A percentile compares a stretch with the other conserved stretches of the same genome.
Conservation (phyloP, 352 stramenopile genomes). For the Phytophthora foliorum region DNA sequence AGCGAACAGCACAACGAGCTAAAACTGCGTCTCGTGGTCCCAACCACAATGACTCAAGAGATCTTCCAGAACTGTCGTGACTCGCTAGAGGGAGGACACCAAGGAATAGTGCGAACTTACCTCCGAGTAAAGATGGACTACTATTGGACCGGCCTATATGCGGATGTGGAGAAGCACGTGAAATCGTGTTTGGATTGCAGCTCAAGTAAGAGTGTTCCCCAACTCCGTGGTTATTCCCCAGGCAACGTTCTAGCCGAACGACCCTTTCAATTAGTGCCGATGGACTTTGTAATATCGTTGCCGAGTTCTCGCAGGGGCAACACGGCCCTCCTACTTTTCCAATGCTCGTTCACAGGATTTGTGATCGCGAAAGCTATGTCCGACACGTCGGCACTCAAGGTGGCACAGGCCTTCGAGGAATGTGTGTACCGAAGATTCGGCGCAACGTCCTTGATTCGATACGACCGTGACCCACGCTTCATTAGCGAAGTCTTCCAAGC, state of each 20-base stretch:
- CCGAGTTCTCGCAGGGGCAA: slow-evolving; percentile 5
- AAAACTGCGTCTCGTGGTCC: no score
- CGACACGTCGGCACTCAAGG: slow-evolving; percentile 3
- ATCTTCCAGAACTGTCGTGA: no score
- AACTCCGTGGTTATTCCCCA: slow-evolving; percentile 4
- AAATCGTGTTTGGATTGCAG: not conserved
- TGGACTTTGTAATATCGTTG: no score
- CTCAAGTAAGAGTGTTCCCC: slow-evolving; percentile 4
- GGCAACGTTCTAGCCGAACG: slow-evolving; percentile 1
- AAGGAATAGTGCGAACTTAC: slow-evolving; percentile 4
- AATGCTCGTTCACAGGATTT: slow-evolving; percentile 16
- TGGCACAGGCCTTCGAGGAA: slow-evolving; percentile 18
- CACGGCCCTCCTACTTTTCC: slow-evolving; percentile 14
- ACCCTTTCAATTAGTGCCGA: not conserved
- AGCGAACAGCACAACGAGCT: no score
- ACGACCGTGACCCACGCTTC: slow-evolving; percentile 23
- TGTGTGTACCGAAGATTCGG: slow-evolving; percentile 16
- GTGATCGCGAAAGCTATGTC: slow-evolving; percentile 22
- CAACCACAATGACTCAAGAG: no score
- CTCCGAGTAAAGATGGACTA: not conserved
- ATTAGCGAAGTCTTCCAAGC: slow-evolving; percentile 19
- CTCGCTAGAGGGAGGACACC: not conserved
- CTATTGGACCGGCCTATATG: slow-evolving; percentile 8
- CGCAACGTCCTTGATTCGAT: slow-evolving; percentile 6
- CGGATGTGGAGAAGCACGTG: slow-evolving; percentile 1